Evolutionary conservation across 2,329 filamentous ascomycete genomes (phyloP).

Genomic region (Exserohilum turcica): DNA sequence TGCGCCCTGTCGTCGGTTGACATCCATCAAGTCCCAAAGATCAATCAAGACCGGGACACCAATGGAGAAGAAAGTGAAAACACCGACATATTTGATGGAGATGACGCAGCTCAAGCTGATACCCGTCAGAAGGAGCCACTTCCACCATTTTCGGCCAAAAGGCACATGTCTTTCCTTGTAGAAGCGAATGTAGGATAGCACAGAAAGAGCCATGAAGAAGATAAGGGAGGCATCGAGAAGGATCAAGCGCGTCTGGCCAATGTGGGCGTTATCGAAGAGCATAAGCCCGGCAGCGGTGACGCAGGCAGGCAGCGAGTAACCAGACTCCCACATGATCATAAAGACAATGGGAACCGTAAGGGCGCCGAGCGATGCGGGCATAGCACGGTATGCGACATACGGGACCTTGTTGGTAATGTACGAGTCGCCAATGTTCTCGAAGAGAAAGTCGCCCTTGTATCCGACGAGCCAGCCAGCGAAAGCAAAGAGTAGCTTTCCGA

Average conservation of each 20-base stretch:
- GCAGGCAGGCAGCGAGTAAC: slow-evolving; percentile 92
- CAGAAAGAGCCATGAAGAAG: slow-evolving; percentile 92
- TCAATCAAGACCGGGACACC: slow-evolving; percentile 93
- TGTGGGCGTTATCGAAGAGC: slow-evolving; percentile 96
- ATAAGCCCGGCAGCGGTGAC: slow-evolving; percentile 83
- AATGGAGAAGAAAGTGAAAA: slow-evolving; percentile 96
- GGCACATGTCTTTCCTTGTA: slow-evolving; percentile 91
- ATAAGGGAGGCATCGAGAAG: slow-evolving; percentile 93
- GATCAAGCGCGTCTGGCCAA: slow-evolving; percentile 94
- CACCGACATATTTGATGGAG: slow-evolving; percentile 96
- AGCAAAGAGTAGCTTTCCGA: slow-evolving; percentile 96
- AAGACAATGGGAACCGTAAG: slow-evolving; percentile 94
- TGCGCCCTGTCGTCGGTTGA: slow-evolving; percentile 82
- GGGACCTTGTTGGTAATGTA: slow-evolving; percentile 97
- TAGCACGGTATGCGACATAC: slow-evolving; percentile 91
- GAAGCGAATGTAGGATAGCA: slow-evolving; percentile 94
- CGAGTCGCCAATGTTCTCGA: slow-evolving; percentile 98
- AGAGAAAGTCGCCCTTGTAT: slow-evolving; percentile 95
- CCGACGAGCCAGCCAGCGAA: slow-evolving; percentile 97
- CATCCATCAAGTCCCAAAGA: slow-evolving; percentile 89
- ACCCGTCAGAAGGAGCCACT: slow-evolving; percentile 95
- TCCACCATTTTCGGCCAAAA: slow-evolving; percentile 98
- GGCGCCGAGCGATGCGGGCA: slow-evolving; percentile 89
- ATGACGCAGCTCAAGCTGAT: slow-evolving; percentile 96
- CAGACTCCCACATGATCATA: slow-evolving; percentile 99